Percentiles rank a stretch among this genome's conserved stretches.
Conservation (phyloP, 2,329 filamentous ascomycete species). For the Alternaria hordeiaustralica region DNA sequence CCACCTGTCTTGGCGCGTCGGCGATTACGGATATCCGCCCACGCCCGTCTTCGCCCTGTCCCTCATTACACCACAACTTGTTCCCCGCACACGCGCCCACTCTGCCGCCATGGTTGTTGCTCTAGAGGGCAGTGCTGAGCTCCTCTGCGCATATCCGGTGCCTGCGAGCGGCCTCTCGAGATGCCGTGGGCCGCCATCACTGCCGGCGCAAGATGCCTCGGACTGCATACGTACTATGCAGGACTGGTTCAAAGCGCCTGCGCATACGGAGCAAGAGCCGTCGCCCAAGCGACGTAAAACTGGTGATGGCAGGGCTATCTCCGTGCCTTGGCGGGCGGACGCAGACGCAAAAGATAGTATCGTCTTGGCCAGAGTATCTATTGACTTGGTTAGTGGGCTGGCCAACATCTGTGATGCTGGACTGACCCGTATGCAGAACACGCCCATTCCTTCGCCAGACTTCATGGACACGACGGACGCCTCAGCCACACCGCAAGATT, state of each 20-base stretch:
- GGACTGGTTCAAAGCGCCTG: slow-evolving; percentile 22
- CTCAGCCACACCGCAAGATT: background rate
- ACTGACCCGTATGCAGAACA: slow-evolving; percentile 14
- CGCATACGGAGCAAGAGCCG: slow-evolving; percentile 16
- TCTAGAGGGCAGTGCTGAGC: slow-evolving; percentile 23
- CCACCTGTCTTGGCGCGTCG: slow-evolving; percentile 29
- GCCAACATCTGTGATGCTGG: background rate
- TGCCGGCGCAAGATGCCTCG: slow-evolving; percentile 16
- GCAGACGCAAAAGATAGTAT: slow-evolving; percentile 30
- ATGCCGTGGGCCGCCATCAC: background rate
- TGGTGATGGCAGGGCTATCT: slow-evolving; percentile 7
- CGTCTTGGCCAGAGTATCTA: slow-evolving; percentile 34
- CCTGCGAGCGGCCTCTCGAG: background rate
- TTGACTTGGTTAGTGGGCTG: slow-evolving; percentile 35
- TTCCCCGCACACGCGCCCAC: background rate
- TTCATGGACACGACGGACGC: background rate
- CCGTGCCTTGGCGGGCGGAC: background rate
- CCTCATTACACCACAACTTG: background rate
- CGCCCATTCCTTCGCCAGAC: background rate
- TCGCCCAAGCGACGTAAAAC: slow-evolving; percentile 40
- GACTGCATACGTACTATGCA: slow-evolving; percentile 18
- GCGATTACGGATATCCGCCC: slow-evolving; percentile 10
- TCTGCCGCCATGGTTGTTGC: slow-evolving; percentile 22
- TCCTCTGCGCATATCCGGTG: slow-evolving; percentile 12
- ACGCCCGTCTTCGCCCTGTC: slow-evolving; percentile 13